A percentile compares a stretch with the other conserved stretches of the same genome.
These are phyloP conservation scores for Talaromyces ruber DNA, from an alignment of 495 filamentous ascomycete genomes.

Conservation along the genomic window DNA sequence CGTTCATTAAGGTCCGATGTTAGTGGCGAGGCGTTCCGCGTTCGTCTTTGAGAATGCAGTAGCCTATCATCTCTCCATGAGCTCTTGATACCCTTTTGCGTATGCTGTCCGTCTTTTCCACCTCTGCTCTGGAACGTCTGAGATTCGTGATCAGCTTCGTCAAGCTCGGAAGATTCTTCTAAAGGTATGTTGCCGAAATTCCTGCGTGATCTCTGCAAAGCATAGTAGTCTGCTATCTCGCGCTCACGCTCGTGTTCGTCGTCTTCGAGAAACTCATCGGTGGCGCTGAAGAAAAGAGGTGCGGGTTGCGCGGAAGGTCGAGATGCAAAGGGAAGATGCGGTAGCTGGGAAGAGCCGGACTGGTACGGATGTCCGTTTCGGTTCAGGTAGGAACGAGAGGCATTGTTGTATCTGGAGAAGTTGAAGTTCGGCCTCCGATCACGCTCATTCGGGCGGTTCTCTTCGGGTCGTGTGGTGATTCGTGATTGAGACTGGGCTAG, in stretches of 20 bases:
- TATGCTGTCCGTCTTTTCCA: constrained; percentile 22
- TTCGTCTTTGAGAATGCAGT: background rate
- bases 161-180: constrained; percentile 72
- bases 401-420: constrained; percentile 31
- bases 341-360: constrained; percentile 54
- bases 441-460: constrained; percentile 40
- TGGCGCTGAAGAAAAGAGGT: constrained; percentile 85
- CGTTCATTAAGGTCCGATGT: constrained; percentile 21
- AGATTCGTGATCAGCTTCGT: constrained; percentile 56
- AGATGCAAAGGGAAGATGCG: constrained; percentile 70
- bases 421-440: constrained; percentile 31
- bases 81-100: constrained; percentile 40
- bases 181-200: constrained; percentile 75
- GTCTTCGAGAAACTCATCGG: constrained; percentile 76
- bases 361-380: constrained; percentile 65
- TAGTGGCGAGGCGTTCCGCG: constrained; percentile 14
- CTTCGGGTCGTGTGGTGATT: constrained; percentile 58
- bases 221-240: constrained; percentile 88
- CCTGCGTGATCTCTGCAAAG: constrained; percentile 77
- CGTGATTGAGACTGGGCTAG: constrained; percentile 95
- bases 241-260: constrained; percentile 86
- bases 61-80: constrained; percentile 42
- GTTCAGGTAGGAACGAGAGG: constrained; percentile 42
- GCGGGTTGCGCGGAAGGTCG: constrained; percentile 62
- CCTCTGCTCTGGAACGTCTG: constrained; percentile 46